Conservation (phyloP, 83 land plant genomes). For the Thuja plicata region DNA sequence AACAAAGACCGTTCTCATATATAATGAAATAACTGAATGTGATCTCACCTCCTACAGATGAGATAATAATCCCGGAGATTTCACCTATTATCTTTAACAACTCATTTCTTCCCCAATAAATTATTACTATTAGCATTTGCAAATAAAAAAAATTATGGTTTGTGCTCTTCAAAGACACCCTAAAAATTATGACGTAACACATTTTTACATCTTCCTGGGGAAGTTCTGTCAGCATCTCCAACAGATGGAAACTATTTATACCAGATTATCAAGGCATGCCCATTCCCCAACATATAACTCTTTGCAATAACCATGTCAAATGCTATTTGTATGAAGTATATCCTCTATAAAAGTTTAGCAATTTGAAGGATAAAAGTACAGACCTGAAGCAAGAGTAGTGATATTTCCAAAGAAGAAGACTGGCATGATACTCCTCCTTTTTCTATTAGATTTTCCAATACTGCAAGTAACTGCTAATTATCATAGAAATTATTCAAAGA, state of each 20-base stretch:
- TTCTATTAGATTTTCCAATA: slow-evolving; percentile 18
- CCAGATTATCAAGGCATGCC: not conserved
- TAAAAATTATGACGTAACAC: not conserved
- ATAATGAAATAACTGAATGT: not conserved
- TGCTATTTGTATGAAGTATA: not conserved
- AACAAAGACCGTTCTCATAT: not conserved
- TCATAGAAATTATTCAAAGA: slow-evolving; percentile 1
- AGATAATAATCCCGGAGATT: not conserved
- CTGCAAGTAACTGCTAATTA: slow-evolving; percentile 17
- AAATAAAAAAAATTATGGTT: not conserved
- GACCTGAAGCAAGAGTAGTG: slow-evolving; percentile 11
- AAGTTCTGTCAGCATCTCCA: not conserved
- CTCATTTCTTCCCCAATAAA: not conserved
- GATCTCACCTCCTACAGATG: not conserved
- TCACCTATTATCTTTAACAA: not conserved
- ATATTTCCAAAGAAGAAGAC: slow-evolving; percentile 17
- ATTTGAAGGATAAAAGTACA: not conserved
- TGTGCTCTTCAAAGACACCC: not conserved
- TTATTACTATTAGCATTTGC: not conserved
- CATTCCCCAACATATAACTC: not conserved
- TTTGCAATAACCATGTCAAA: not conserved
- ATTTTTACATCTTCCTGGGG: not conserved
- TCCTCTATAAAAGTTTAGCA: not conserved
- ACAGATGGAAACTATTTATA: not conserved
- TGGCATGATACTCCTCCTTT: slow-evolving; percentile 12